Evolutionary conservation across 2,329 filamentous ascomycete species (phyloP), one percentile per base, ranked within the genome.

Genomic region (Xylariaceae sp.): DNA sequence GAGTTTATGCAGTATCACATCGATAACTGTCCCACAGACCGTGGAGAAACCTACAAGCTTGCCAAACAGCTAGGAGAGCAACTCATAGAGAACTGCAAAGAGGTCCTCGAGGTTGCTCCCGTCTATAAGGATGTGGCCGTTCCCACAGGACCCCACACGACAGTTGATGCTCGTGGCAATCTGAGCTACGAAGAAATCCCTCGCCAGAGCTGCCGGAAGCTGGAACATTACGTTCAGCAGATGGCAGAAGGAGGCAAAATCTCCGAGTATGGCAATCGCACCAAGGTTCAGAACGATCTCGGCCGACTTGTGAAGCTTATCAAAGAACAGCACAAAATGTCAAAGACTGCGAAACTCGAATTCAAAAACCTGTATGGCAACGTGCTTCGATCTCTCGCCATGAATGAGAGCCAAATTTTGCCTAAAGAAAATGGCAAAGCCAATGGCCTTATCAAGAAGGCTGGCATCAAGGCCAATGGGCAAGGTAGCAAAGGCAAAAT

Each of bases 1-100:
- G 92, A 99, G 61, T 99, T 96, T 72, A 99, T 99, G 94, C 94
- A 99, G 68, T 97, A 99, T 64, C 94, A 99, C 74, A 99, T 99
- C 65, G 94, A 99, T 65, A 94, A 97, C 75, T 97, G 92, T 75
- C 94, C 94, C 1, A 91, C 91, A 0, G 91, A 99, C 66, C 87
- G 92, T 44, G 94, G 94, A 51, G 94, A 99, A 75, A 99, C 94
- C 1, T 99, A 99, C 73, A 82, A 94, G 73, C 84, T 99, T n/a
- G 94, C 94, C 39, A 96, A 99, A 75, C 85, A 94, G 71, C 86
- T 99, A 19, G 92, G 90, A 33, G 80, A 89, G 65, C 89, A 95
- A 73, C 85, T 99, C 47, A 95, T 99, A 60, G 89, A 96, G 69
- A 99, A 99, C 75, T 97, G 94, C 77, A 91, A 87, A 68, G 94